A percentile compares a stretch with the other conserved stretches of the same genome.
Conservation (phyloP, 225 moss, liverwort and hornwort genomes). For the Marchantia paleacea region DNA sequence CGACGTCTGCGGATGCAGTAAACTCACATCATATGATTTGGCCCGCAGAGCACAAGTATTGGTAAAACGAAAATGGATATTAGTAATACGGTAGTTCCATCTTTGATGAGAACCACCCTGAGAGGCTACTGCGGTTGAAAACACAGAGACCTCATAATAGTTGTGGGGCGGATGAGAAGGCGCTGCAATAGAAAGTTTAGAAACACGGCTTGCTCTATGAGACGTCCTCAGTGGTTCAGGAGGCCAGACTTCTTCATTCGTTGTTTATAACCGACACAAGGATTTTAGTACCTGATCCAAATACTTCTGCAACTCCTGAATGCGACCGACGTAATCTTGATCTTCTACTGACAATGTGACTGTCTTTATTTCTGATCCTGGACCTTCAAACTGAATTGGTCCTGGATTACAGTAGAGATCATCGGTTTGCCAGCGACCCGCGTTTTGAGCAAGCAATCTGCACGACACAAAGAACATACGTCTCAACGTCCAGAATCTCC, state of each 20-base stretch:
- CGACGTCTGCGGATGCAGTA: neutral
- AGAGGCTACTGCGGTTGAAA: neutral
- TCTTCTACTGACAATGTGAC: slow-evolving; percentile 80
- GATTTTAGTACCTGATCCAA: slow-evolving; percentile 66
- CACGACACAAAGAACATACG: slow-evolving; percentile 1
- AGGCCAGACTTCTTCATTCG: neutral
- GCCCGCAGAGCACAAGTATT: neutral
- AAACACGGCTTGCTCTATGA: neutral
- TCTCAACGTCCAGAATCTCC: no score
- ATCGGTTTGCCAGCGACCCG: slow-evolving; percentile 75
- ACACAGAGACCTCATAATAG: neutral
- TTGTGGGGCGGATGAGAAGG: neutral
- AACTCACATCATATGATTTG: neutral
- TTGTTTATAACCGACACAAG: neutral
- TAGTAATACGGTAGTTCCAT: neutral
- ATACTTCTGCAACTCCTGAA: slow-evolving; percentile 75
- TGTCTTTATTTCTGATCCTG: slow-evolving; percentile 75
- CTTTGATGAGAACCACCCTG: neutral
- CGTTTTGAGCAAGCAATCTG: slow-evolving; percentile 81
- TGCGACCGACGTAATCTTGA: slow-evolving; percentile 92
- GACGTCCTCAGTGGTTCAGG: neutral
- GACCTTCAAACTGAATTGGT: slow-evolving; percentile 88
- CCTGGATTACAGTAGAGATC: slow-evolving; percentile 93
- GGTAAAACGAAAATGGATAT: neutral
- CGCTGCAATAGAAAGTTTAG: neutral